Percentiles rank a stretch among this genome's conserved stretches.
Conservation (phyloP, 139 green algal species). For the Zygnema circumcarinatum region DNA sequence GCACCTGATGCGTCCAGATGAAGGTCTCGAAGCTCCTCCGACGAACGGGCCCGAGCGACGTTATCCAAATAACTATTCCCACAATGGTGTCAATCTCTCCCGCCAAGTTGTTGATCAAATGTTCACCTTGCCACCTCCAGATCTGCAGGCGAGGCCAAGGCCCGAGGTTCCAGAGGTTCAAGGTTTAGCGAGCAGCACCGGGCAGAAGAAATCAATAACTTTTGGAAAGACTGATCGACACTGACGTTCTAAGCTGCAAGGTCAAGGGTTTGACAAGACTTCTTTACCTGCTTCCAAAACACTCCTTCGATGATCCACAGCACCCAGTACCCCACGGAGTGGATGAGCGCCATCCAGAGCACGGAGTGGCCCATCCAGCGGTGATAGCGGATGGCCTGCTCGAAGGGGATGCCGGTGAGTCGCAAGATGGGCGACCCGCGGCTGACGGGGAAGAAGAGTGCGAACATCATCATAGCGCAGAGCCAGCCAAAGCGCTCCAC, state of each 20-base stretch:
- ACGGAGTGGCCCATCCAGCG: neutral
- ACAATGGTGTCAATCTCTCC: conserved; percentile 16
- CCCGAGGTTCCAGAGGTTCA: too few relatives aligned
- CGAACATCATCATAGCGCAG: neutral
- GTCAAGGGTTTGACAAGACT: too few relatives aligned
- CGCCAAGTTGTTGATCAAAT: conserved; percentile 13
- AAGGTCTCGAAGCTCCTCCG: conserved; percentile 23
- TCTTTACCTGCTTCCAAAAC: conserved; percentile 24
- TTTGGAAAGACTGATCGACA: too few relatives aligned
- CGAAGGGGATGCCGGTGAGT: neutral
- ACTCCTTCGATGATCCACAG: neutral
- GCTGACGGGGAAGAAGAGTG: conserved; percentile 17
- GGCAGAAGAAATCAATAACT: too few relatives aligned
- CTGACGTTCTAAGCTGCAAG: too few relatives aligned
- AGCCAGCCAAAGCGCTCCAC: neutral
- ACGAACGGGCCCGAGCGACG: neutral
- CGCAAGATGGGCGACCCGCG: conserved; percentile 20
- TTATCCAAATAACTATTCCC: neutral
- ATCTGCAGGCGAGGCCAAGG: neutral
- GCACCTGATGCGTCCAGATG: conserved; percentile 12
- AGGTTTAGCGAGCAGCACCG: too few relatives aligned
- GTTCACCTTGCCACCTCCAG: conserved; percentile 5
- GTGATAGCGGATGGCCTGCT: conserved; percentile 34
- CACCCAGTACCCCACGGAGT: conserved; percentile 20
- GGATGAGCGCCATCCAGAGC: neutral